phyloP scores from a whole-genome alignment of 495 filamentous ascomycete species.

The Daldinia caldariorum region DNA sequence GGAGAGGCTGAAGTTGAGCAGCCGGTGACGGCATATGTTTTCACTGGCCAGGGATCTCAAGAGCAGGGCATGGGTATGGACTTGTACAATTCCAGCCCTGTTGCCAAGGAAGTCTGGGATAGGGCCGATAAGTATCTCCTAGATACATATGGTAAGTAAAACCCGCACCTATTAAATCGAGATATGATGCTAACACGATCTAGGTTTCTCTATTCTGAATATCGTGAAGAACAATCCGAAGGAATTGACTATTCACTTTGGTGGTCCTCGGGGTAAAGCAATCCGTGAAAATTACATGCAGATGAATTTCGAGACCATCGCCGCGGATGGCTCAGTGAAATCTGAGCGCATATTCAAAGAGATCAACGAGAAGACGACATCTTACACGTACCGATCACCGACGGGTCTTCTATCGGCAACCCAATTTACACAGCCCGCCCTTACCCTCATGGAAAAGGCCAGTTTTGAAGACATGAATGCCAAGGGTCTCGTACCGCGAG shows the following conservation, averaged over 20 bases:
- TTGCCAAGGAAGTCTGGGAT: slow-evolving; percentile 98
- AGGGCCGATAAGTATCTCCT: slow-evolving; percentile 97
- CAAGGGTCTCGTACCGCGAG: slow-evolving; percentile 93
- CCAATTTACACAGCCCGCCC: slow-evolving; percentile 96
- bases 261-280: slow-evolving; percentile 93
- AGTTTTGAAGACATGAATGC: slow-evolving; percentile 99
- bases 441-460: slow-evolving; percentile 99
- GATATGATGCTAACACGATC: slow-evolving; percentile 52
- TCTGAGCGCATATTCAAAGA: slow-evolving; percentile 99
- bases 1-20: slow-evolving; percentile 99
- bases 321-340: slow-evolving; percentile 88
- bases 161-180: not conserved
- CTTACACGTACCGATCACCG: slow-evolving; percentile 96
- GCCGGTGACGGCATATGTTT: slow-evolving; percentile 96
- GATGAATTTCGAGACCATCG: slow-evolving; percentile 98
- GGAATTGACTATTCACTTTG: slow-evolving; percentile 98
- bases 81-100: slow-evolving; percentile 88
- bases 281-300: slow-evolving; percentile 99
- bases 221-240: slow-evolving; percentile 99
- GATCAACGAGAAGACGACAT: slow-evolving; percentile 87
- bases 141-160: slow-evolving; percentile 89
- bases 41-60: slow-evolving; percentile 97
- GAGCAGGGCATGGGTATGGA: slow-evolving; percentile 99
- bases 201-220: slow-evolving; percentile 93
- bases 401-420: slow-evolving; percentile 96